Percentiles rank a stretch among this genome's conserved stretches.
These are phyloP conservation scores for Ophiostoma sp. DNA, from an alignment of 2,329 filamentous ascomycete genomes.

Conservation along the genomic window DNA sequence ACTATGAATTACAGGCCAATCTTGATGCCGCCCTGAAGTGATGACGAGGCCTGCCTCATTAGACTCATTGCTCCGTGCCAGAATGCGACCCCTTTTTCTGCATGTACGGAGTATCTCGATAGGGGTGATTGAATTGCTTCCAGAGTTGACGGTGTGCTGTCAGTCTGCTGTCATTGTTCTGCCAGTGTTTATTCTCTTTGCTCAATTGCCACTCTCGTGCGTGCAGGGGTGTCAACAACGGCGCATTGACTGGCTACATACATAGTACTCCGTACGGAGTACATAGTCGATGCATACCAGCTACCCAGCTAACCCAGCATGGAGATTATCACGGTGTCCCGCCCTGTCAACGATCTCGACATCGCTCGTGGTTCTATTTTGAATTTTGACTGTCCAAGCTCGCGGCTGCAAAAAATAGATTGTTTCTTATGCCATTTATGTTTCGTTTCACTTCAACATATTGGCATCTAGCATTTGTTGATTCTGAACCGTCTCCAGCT, in stretches of 20 bases:
- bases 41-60: constrained; percentile 9
- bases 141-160: too few species aligned
- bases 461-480: not conserved
- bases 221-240: not conserved
- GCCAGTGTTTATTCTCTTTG: too few species aligned
- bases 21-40: not conserved
- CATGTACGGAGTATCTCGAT: not conserved
- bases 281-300: constrained; percentile 1
- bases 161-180: too few species aligned
- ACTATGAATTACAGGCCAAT: not conserved
- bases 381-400: not conserved
- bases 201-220: too few species aligned
- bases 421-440: constrained; percentile 6
- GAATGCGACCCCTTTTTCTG: not conserved
- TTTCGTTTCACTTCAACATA: not conserved
- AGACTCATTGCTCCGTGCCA: constrained; percentile 8
- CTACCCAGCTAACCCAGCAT: not conserved
- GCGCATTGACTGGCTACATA: not conserved
- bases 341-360: not conserved
- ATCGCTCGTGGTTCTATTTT: not conserved
- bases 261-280: too few species aligned
- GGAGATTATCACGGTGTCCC: not conserved
- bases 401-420: not conserved
- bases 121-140: not conserved
- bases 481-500: not conserved